Conservation (phyloP, 768 basidiomycete genomes). For the Boletus huronensis region DNA sequence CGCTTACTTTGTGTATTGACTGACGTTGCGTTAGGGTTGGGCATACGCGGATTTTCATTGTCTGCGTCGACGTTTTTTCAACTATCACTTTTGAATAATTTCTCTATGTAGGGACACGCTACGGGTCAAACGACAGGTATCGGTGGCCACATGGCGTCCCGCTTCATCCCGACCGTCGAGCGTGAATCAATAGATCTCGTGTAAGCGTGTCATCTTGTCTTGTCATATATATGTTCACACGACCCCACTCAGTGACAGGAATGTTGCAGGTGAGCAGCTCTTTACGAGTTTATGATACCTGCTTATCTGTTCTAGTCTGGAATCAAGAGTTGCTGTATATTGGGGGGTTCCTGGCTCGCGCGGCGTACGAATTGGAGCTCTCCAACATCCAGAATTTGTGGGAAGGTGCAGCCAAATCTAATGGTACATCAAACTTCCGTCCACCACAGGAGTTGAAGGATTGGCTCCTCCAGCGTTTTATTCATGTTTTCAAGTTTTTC, state of each 20-base stretch:
- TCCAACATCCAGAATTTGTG: constrained; percentile 41
- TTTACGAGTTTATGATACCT: background rate
- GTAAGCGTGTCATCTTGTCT: background rate
- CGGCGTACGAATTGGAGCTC: constrained; percentile 11
- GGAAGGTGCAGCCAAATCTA: constrained; percentile 40
- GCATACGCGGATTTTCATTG: constrained; percentile 16
- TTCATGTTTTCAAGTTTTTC: constrained; percentile 88
- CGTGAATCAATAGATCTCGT: constrained; percentile 15
- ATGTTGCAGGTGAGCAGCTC: background rate
- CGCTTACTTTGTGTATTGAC: background rate
- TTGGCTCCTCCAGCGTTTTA: constrained; percentile 55
- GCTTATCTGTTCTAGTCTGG: constrained; percentile 54
- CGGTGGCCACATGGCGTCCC: constrained; percentile 16
- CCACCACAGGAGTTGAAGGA: constrained; percentile 42
- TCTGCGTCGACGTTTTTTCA: background rate
- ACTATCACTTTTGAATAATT: background rate
- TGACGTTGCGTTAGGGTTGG: constrained; percentile 5
- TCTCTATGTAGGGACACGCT: constrained; percentile 7
- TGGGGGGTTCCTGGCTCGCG: constrained; percentile 10
- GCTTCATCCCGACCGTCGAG: constrained; percentile 17
- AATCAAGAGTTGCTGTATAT: constrained; percentile 60
- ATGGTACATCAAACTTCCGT: constrained; percentile 24
- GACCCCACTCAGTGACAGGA: constrained; percentile 5
- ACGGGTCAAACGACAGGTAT: constrained; percentile 13
- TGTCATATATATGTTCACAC: background rate